Base-by-base conservation (phyloP, 495 filamentous ascomycete species). In the Apodospora peruviana region DNA sequence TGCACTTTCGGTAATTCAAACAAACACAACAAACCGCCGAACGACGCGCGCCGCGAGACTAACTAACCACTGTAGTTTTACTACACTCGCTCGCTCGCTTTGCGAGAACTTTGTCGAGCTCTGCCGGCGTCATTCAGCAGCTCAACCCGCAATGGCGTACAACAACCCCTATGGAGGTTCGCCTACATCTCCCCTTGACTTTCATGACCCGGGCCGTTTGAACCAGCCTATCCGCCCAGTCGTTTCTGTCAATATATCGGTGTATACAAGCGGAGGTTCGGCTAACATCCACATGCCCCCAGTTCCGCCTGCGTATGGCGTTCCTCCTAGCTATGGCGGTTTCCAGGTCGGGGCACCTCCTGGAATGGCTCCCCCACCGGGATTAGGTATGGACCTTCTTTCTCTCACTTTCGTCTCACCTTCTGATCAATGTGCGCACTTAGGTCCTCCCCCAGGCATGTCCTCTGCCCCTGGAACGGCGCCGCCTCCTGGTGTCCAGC, bases 161-260 rank as follows among this genome's bases (percentile, higher is more conserved):
- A n/a, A 89, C 67, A 88, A 90, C 69, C 82, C 80, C 25, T 91
- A 90, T 61, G 84, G 83, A 77, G 74, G 88, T 89, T 67, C 67
- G 77, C 64, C n/a, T 22, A 16, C n/a, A n/a, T n/a, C n/a, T n/a
- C n/a, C n/a, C n/a, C n/a, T n/a, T n/a, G n/a, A n/a, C n/a, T n/a
- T n/a, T n/a, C n/a, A n/a, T n/a, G n/a, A n/a, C n/a, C n/a, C n/a
- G n/a, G n/a, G n/a, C n/a, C n/a, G n/a, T n/a, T n/a, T n/a, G n/a
- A n/a, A n/a, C n/a, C n/a, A n/a, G n/a, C n/a, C n/a, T n/a, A n/a
- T n/a, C n/a, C n/a, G n/a, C n/a, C n/a, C n/a, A n/a, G n/a, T n/a
- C n/a, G n/a, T n/a, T 49, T 17, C 24, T 24, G 34, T 34, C 45
- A 44, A 38, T 29, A n/a, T 48, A n/a, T n/a, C n/a, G n/a, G n/a